phyloP scores from a whole-genome alignment of 805 yeast genomes.

The Yarrowia porcina region DNA sequence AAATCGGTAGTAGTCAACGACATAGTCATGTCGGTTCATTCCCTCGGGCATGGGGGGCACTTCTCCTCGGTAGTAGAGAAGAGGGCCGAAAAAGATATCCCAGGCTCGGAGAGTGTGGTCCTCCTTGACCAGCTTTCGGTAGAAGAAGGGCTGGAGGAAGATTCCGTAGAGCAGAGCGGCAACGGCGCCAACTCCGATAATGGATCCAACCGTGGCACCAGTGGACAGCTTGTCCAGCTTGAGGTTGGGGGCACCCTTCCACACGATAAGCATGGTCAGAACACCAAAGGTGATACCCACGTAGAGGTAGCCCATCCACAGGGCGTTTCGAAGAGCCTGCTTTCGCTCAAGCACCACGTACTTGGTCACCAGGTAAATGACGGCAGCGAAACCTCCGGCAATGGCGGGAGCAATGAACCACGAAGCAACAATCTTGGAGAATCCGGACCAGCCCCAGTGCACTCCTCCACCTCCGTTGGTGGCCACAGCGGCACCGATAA shows the following conservation, averaged over 20 bases:
- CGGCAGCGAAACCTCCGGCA: conserved; percentile 61
- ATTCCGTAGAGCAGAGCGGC: conserved; percentile 51
- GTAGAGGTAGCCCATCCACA: conserved; percentile 56
- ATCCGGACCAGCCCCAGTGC: conserved; percentile 66
- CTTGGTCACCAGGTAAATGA: conserved; percentile 58
- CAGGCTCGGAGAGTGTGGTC: conserved; percentile 67
- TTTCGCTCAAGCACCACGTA: conserved; percentile 59
- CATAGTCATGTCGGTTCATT: conserved; percentile 36
- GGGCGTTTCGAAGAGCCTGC: conserved; percentile 53
- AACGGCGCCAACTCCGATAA: conserved; percentile 62
- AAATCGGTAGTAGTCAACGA: conserved; percentile 57
- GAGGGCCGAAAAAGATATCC: conserved; percentile 59
- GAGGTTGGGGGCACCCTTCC: conserved; percentile 76
- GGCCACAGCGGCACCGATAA: conserved; percentile 72
- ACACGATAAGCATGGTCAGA: conserved; percentile 71
- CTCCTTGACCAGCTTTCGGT: conserved; percentile 54
- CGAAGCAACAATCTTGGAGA: conserved; percentile 68
- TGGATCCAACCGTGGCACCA: conserved; percentile 54
- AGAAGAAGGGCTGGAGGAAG: conserved; percentile 59
- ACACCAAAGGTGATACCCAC: conserved; percentile 59
- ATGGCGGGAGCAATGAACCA: conserved; percentile 76
- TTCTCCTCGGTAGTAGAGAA: conserved; percentile 52
- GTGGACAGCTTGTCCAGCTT: conserved; percentile 52
- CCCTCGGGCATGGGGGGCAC: conserved; percentile 70
- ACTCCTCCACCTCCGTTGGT: conserved; percentile 60